These are phyloP conservation scores for Dendryphion nanum DNA, from an alignment of 2,329 filamentous ascomycete species.

Conservation along the genomic window DNA sequence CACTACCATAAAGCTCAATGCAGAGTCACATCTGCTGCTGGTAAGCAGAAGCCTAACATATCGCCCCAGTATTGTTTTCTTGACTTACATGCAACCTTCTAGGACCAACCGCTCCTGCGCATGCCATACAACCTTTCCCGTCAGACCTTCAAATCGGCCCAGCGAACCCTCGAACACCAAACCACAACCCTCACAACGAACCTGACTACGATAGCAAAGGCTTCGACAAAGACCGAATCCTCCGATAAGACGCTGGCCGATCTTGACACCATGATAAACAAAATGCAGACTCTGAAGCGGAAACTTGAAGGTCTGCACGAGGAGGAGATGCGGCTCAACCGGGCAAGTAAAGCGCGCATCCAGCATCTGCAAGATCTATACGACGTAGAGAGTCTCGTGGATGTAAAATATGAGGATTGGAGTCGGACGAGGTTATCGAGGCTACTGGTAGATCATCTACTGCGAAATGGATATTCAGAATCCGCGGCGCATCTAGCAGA, in stretches of 20 bases:
- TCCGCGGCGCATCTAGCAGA: conserved; percentile 73
- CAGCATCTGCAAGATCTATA: conserved; percentile 80
- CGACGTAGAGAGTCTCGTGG: conserved; percentile 74
- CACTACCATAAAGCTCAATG: conserved; percentile 65
- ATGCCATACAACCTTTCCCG: conserved; percentile 89
- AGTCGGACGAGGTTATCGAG: conserved; percentile 77
- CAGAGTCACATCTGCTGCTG: conserved; percentile 72
- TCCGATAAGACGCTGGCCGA: conserved; percentile 61
- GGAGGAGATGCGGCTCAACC: conserved; percentile 76
- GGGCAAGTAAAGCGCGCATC: conserved; percentile 72
- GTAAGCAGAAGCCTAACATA: too few relatives aligned
- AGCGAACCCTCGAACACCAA: conserved; percentile 73
- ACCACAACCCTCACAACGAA: conserved; percentile 60
- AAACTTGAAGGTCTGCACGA: conserved; percentile 76
- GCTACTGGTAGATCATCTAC: conserved; percentile 86
- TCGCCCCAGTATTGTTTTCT: too few relatives aligned
- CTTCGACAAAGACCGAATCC: conserved; percentile 56
- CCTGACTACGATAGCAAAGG: conserved; percentile 56
- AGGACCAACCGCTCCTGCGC: conserved; percentile 94
- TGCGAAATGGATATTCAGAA: conserved; percentile 77
- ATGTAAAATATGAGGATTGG: conserved; percentile 94
- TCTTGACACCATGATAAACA: conserved; percentile 79
- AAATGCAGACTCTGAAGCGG: conserved; percentile 82
- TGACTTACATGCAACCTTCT: too few relatives aligned
- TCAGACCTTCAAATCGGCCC: conserved; percentile 88